A percentile compares a stretch with the other conserved stretches of the same genome.
Evolutionary conservation across 768 basidiomycete species (phyloP).

Genomic region (Leucosporidium creatinivorum): DNA sequence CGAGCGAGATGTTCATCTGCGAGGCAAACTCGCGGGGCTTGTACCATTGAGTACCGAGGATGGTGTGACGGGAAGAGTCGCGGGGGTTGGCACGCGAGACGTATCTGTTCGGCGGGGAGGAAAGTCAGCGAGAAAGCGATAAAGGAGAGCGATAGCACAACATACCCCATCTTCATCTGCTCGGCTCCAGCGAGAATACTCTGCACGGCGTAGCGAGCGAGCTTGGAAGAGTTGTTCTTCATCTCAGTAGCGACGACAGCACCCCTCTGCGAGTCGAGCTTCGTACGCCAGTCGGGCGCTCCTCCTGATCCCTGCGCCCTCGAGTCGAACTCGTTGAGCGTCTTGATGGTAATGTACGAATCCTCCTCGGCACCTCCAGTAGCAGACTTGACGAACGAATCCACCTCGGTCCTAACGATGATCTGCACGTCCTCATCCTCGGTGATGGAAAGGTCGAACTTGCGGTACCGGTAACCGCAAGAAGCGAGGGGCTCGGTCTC

Average conservation of each 20-base stretch:
- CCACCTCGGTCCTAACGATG: slow-evolving; percentile 91
- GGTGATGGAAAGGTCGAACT: slow-evolving; percentile 87
- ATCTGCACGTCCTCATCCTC: slow-evolving; percentile 71
- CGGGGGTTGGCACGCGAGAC: slow-evolving; percentile 89
- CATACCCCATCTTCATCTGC: slow-evolving; percentile 91
- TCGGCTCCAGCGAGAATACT: slow-evolving; percentile 92
- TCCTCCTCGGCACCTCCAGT: slow-evolving; percentile 48
- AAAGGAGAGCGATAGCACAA: slow-evolving; percentile 20
- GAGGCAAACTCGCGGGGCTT: slow-evolving; percentile 88
- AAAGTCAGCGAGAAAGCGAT: slow-evolving; percentile 8
- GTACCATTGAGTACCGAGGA: slow-evolving; percentile 88
- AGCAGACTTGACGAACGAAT: slow-evolving; percentile 60
- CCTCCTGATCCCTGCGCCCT: slow-evolving; percentile 82
- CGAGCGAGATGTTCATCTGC: slow-evolving; percentile 88
- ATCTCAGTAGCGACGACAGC: slow-evolving; percentile 98
- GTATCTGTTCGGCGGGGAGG: slow-evolving; percentile 53
- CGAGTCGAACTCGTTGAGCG: slow-evolving; percentile 93
- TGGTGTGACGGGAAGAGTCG: slow-evolving; percentile 91
- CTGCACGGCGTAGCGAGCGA: slow-evolving; percentile 96
- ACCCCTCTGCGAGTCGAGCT: slow-evolving; percentile 89
- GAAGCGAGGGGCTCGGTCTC: slow-evolving; percentile 93
- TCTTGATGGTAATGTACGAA: slow-evolving; percentile 79
- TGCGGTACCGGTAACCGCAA: slow-evolving; percentile 91
- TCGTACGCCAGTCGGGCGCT: slow-evolving; percentile 97
- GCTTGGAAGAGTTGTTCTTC: slow-evolving; percentile 99